phyloP scores from a whole-genome alignment of 1,139 yeast genomes.

The Scheffersomyces segobiensis region DNA sequence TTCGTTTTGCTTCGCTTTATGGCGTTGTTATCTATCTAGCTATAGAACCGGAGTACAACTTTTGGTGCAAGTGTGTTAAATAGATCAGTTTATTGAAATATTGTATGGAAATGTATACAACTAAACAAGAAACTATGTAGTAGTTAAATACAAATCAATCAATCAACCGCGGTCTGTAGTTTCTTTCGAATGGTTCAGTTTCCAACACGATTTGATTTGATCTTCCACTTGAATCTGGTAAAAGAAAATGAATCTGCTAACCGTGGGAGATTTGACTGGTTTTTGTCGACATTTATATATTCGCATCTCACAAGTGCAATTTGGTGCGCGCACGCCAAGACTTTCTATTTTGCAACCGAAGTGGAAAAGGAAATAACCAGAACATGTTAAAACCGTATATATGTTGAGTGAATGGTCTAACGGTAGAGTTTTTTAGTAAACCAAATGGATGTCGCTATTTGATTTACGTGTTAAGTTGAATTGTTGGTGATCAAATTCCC shows the following conservation, averaged over 20 bases:
- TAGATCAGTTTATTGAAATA: slow-evolving; percentile 18
- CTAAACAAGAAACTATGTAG: slow-evolving; percentile 20
- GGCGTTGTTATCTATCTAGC: slow-evolving; percentile 3
- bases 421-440: not conserved
- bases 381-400: not conserved
- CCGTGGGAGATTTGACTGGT: not conserved
- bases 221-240: not conserved
- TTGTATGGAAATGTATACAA: slow-evolving; percentile 18
- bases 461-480: too few species aligned
- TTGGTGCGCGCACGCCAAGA: not conserved
- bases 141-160: slow-evolving; percentile 4
- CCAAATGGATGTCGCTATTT: too few species aligned
- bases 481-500: not conserved
- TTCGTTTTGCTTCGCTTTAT: not conserved
- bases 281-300: not conserved
- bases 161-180: not conserved
- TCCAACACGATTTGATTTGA: not conserved
- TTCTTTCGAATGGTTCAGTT: not conserved
- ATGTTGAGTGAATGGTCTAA: not conserved
- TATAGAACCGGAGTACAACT: slow-evolving; percentile 12
- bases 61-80: not conserved
- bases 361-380: not conserved
- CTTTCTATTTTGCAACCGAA: not conserved
- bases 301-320: not conserved
- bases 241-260: not conserved